Base-by-base conservation (phyloP, 257 asterid species). In the Jaltomata sinuosa region DNA sequence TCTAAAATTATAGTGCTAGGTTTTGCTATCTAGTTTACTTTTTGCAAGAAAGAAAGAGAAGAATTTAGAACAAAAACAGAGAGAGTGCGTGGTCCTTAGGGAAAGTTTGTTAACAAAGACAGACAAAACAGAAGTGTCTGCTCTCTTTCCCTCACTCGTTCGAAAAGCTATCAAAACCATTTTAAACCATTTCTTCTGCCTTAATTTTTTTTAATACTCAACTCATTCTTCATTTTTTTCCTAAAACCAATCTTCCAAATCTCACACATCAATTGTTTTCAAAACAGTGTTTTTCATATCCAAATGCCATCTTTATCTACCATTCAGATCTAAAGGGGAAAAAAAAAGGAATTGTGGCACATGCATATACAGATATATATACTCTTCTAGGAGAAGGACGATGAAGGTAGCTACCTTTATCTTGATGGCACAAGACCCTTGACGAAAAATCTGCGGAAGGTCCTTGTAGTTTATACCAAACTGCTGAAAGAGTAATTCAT, bases 371-470 rank as follows among this genome's bases (percentile, higher is more conserved):
- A 38, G n/a, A 32, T 8, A 36, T 16, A 36, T 16, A 57, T 27
- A 55, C 59, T 36, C 53, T n/a, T 81, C 55, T 76, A 31, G 76
- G 80, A 29, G 62, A 54, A 79, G 32, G 55, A 18, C 42, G 64
- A 61, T 47, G 54, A 79, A 83, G 72, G 84, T n/a, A 81, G 61
- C 72, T 79, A 93, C 97, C 93, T 94, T 91, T 82, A 87, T 89
- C 90, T 92, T 91, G 81, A 94, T 83, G 85, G 84, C 89, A 86
- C 97, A 94, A 80, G 99, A 93, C 53, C 98, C 98, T 88, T 96
- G 99, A 88, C 99, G 98, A 88, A 94, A 91, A 50, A 93, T 90
- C 76, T 83, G 91, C 5, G 93, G 95, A 83, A 95, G 89, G 80
- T 91, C 90, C 86, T 90, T 94, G 90, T 94, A 96, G 88, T 96